These are phyloP conservation scores for Vaccinium vitisidaea DNA, from an alignment of 148 eudicot genomes.

Conservation along the genomic window DNA sequence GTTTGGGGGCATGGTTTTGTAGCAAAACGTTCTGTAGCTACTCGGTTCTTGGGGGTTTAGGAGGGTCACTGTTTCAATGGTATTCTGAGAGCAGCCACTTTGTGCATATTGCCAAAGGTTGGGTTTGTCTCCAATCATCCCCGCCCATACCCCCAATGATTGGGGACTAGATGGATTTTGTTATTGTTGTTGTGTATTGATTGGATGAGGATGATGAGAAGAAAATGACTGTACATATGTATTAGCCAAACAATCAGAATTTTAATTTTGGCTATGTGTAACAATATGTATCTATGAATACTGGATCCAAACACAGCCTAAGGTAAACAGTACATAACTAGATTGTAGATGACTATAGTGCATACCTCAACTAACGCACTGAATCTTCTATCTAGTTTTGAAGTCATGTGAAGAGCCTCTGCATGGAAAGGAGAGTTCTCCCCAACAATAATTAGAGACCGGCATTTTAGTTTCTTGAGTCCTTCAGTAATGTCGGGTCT, in stretches of 20 bases:
- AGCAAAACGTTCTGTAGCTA: too few species aligned
- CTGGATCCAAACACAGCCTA: not conserved
- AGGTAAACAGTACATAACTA: not conserved
- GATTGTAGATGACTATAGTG: not conserved
- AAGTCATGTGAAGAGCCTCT: constrained; percentile 87
- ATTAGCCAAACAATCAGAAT: not conserved
- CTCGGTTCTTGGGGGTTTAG: too few species aligned
- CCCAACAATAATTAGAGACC: constrained; percentile 81
- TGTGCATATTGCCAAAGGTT: too few species aligned
- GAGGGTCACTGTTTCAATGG: too few species aligned
- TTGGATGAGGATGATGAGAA: not conserved
- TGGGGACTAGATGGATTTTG: too few species aligned
- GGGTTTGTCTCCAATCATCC: too few species aligned
- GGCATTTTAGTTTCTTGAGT: constrained; percentile 67
- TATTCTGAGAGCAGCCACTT: too few species aligned
- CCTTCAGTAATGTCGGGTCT: constrained; percentile 77
- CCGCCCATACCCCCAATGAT: too few species aligned
- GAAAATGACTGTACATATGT: not conserved
- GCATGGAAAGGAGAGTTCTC: constrained; percentile 86
- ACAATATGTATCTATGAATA: not conserved
- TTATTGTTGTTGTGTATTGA: too few species aligned
- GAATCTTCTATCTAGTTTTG: constrained; percentile 78
- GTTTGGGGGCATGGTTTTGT: too few species aligned
- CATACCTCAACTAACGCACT: constrained; percentile 93
- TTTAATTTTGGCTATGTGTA: not conserved